Evolutionary conservation across 176 grass and related monocot genomes (phyloP).

Genomic region (Rhynchospora breviuscula): DNA sequence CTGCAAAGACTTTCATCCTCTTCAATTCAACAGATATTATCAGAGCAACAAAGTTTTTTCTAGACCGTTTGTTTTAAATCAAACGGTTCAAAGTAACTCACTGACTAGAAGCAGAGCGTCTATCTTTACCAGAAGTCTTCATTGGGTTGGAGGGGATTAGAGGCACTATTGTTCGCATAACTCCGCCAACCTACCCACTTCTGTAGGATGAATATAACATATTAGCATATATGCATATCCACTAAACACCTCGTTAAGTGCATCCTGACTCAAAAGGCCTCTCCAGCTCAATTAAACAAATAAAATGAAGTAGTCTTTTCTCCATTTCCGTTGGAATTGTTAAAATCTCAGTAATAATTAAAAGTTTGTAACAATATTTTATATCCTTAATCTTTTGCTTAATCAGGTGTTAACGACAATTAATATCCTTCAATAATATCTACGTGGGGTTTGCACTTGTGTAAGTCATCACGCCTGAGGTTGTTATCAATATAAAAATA

Average conservation of each 20-base stretch:
- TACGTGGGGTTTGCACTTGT: background rate
- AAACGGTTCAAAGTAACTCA: background rate
- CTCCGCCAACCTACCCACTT: background rate
- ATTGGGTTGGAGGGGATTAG: background rate
- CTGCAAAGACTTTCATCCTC: no score
- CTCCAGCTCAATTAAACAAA: background rate
- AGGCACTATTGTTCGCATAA: background rate
- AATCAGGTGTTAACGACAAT: background rate
- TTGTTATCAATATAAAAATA: background rate
- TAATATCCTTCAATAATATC: background rate
- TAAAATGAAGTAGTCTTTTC: background rate
- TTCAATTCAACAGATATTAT: no score
- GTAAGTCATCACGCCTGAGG: no score
- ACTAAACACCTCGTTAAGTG: slow-evolving; percentile 18
- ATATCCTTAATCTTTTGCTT: background rate
- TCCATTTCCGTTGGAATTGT: background rate
- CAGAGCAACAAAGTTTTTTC: background rate
- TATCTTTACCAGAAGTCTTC: background rate
- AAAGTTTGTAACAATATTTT: background rate
- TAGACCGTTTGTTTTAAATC: background rate
- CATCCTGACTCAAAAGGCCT: slow-evolving; percentile 18
- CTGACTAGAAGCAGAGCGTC: background rate
- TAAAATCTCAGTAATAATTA: background rate
- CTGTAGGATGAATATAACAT: background rate
- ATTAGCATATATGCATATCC: background rate